Percentiles rank a stretch among this genome's conserved stretches.
Conservation (phyloP, 1,139 yeast species). For the Diutina neorugosa region DNA sequence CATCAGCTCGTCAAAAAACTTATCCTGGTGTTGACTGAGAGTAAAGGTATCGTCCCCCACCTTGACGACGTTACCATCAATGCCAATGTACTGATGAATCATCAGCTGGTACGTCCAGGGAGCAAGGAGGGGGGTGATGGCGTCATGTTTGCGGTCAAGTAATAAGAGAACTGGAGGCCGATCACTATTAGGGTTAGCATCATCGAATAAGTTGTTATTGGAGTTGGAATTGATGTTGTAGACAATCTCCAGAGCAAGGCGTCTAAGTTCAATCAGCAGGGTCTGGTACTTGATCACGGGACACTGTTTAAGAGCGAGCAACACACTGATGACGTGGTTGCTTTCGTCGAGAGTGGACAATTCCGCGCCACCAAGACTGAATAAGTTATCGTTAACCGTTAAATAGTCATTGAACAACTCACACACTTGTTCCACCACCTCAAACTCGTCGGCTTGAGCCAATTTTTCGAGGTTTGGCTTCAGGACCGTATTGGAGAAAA, state of each 20-base stretch:
- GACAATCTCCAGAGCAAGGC: constrained; percentile 60
- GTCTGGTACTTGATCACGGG: constrained; percentile 72
- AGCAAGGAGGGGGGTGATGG: constrained; percentile 77
- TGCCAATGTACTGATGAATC: constrained; percentile 87
- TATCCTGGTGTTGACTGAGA: constrained; percentile 42
- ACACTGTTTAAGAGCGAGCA: constrained; percentile 61
- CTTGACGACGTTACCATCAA: constrained; percentile 68
- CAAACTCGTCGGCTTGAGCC: constrained; percentile 86
- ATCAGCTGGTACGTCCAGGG: constrained; percentile 99
- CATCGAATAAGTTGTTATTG: constrained; percentile 54
- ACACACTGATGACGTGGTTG: constrained; percentile 48
- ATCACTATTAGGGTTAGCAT: constrained; percentile 41
- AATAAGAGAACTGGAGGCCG: constrained; percentile 67
- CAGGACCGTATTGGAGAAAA: constrained; percentile 60
- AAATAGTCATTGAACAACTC: constrained; percentile 81
- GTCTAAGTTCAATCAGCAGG: constrained; percentile 48
- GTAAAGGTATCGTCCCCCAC: constrained; percentile 28
- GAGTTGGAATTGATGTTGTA: constrained; percentile 47
- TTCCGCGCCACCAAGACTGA: constrained; percentile 22
- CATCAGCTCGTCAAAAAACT: constrained; percentile 70
- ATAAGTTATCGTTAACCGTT: constrained; percentile 61
- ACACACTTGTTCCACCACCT: constrained; percentile 59
- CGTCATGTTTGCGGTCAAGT: constrained; percentile 79
- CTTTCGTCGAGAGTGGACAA: constrained; percentile 28
- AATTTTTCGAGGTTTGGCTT: constrained; percentile 72